Conservation (phyloP, 306 rosid species). For the Trichosanthes truncata region DNA sequence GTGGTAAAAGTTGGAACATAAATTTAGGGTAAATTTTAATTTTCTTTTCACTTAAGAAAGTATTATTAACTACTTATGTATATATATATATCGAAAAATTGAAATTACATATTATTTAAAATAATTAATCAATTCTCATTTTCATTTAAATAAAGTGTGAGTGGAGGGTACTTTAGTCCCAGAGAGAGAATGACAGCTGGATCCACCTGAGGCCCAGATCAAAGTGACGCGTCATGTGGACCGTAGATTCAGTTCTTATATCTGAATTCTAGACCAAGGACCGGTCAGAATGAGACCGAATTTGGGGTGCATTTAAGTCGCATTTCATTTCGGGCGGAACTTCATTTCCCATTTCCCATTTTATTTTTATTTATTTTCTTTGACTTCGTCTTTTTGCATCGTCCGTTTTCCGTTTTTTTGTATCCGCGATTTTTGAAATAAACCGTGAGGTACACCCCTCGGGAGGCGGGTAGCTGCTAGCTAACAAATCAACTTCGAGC, state of each 20-base stretch:
- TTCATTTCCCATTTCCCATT: slow-evolving; percentile 7
- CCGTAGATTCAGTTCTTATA: slow-evolving; percentile 12
- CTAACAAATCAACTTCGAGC: background rate
- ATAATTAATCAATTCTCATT: background rate
- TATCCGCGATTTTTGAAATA: slow-evolving; percentile 8
- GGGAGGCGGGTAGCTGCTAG: slow-evolving; percentile 5
- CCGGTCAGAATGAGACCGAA: slow-evolving; percentile 5
- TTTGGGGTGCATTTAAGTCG: slow-evolving; percentile 20
- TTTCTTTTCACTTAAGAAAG: too few species aligned
- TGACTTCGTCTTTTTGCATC: slow-evolving; percentile 3
- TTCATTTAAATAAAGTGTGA: background rate
- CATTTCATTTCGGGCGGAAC: slow-evolving; percentile 18
- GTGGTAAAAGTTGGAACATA: too few species aligned
- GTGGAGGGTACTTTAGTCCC: background rate
- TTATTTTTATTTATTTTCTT: background rate
- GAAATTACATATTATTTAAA: background rate
- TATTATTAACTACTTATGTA: background rate
- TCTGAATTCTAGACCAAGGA: background rate
- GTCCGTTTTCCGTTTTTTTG: slow-evolving; percentile 10
- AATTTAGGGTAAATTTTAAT: too few species aligned
- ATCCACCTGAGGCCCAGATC: slow-evolving; percentile 11
- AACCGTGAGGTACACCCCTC: background rate
- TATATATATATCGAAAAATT: background rate
- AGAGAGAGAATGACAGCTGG: slow-evolving; percentile 4
- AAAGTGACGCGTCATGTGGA: slow-evolving; percentile 14